A percentile compares a stretch with the other conserved stretches of the same genome.
These are phyloP conservation scores for Termitomyces titanicus DNA, from an alignment of 768 basidiomycete species.

Conservation along the genomic window DNA sequence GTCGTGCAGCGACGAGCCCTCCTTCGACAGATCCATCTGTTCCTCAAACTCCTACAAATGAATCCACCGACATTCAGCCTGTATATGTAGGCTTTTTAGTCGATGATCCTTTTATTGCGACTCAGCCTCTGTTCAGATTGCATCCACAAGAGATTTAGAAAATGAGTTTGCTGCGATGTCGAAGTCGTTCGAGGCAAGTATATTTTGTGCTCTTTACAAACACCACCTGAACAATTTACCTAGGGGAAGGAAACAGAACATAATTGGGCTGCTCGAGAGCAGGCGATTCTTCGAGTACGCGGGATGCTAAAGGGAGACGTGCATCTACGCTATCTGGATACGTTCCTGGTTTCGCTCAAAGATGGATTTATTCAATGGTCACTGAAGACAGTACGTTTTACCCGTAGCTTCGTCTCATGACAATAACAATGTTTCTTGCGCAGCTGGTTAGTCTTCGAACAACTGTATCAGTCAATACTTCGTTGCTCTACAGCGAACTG, in stretches of 20 bases:
- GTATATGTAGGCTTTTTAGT: slow-evolving; percentile 57
- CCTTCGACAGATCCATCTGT: slow-evolving; percentile 33
- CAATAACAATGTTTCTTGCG: slow-evolving; percentile 2
- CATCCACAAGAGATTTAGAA: slow-evolving; percentile 82
- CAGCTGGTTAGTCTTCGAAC: slow-evolving; percentile 89
- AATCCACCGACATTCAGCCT: slow-evolving; percentile 48
- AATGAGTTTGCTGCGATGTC: slow-evolving; percentile 78
- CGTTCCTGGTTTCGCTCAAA: slow-evolving; percentile 73
- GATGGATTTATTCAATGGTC: slow-evolving; percentile 79
- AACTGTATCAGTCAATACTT: slow-evolving; percentile 79
- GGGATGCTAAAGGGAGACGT: slow-evolving; percentile 90
- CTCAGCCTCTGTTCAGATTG: slow-evolving; percentile 50
- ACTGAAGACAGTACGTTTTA: slow-evolving; percentile 58
- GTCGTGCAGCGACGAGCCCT: slow-evolving; percentile 47
- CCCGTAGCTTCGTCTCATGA: not conserved
- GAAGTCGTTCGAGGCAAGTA: slow-evolving; percentile 72
- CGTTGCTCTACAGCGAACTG: slow-evolving; percentile 74
- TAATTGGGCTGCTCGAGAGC: slow-evolving; percentile 88
- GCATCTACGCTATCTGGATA: slow-evolving; percentile 66
- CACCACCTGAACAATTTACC: not conserved
- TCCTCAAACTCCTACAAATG: slow-evolving; percentile 33
- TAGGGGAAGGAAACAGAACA: slow-evolving; percentile 97
- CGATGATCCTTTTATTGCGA: not conserved
- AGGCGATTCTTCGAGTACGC: slow-evolving; percentile 70
- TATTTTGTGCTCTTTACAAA: not conserved